These are phyloP conservation scores for Puccinia hordei DNA, from an alignment of 1,284 basidiomycete species.

Conservation along the genomic window DNA sequence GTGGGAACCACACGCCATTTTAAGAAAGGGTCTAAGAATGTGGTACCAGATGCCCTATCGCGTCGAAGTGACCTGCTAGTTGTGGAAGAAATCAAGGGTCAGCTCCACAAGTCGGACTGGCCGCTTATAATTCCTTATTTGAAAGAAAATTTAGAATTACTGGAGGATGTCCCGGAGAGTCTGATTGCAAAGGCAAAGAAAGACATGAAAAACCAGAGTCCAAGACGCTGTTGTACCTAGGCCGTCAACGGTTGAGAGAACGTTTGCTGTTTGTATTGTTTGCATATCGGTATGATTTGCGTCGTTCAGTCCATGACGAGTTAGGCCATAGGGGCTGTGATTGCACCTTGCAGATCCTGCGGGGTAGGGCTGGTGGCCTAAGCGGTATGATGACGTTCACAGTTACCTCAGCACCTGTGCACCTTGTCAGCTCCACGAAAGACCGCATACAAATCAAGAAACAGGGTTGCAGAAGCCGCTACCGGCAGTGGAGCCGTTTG, in stretches of 20 bases:
- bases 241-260: too few species aligned
- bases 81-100: not conserved
- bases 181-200: too few species aligned
- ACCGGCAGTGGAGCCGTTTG: not conserved
- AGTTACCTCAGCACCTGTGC: not conserved
- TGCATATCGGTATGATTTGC: not conserved
- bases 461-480: not conserved
- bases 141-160: too few species aligned
- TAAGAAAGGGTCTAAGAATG: not conserved
- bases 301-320: not conserved
- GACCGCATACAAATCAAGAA: not conserved
- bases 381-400: not conserved
- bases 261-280: not conserved
- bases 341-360: too few species aligned
- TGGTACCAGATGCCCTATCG: constrained; percentile 13
- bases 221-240: too few species aligned
- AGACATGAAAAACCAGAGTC: not conserved
- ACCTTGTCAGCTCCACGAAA: not conserved
- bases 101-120: not conserved
- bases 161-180: not conserved
- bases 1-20: too few species aligned
- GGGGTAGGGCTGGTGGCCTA: not conserved
- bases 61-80: not conserved
- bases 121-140: too few species aligned
- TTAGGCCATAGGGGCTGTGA: not conserved